Base-by-base conservation (phyloP, 1,284 basidiomycete species). In the Malassezia slooffiae region DNA sequence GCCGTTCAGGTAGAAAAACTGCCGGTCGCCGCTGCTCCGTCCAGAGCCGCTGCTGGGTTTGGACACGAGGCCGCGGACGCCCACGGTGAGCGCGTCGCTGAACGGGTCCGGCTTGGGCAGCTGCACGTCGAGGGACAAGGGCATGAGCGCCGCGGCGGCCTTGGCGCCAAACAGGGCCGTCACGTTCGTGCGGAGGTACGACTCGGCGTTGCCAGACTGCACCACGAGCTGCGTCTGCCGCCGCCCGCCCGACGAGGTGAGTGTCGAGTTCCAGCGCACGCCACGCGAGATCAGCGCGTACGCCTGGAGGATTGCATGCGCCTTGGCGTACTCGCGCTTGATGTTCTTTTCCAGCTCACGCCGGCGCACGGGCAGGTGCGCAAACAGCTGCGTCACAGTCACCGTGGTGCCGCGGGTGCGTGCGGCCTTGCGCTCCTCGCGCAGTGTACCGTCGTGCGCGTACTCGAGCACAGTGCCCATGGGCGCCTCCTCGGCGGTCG, bases 1-100 rank as follows among this genome's bases (percentile, higher is more conserved):
- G 0, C 88, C 86, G 60, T 99, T 97, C 60, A 97, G 76, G 64
- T 83, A 97, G 71, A 87, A 87, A 70, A 85, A 96, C 60, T 96
- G 91, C 1, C 90, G 74, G 65, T 96, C 93, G 0, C 80, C 77
- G 20, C 60, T 57, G 15, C 55, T 55, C 20, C 65, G 54, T 2
- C 90, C 91, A 42, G 78, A 77, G 0, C 80, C 80, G 1, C 78
- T 70, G 0, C 75, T 60, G 43, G 88, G 88, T 57, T 80, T 83
- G 5, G 86, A 90, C 24, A 88, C 77, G 1, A 88, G 72, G 1
- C 88, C 88, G 23, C 74, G 75, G 0, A 88, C 77, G 10, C 70
- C 67, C n/a, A 86, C 45, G 58, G 67, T 47, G 42, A 17, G 8
- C 13, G 22, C 34, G 10, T 4, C n/a, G 13, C 17, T 7, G 13